Conservation (phyloP, 768 basidiomycete genomes). For the Tricholoma sp. region DNA sequence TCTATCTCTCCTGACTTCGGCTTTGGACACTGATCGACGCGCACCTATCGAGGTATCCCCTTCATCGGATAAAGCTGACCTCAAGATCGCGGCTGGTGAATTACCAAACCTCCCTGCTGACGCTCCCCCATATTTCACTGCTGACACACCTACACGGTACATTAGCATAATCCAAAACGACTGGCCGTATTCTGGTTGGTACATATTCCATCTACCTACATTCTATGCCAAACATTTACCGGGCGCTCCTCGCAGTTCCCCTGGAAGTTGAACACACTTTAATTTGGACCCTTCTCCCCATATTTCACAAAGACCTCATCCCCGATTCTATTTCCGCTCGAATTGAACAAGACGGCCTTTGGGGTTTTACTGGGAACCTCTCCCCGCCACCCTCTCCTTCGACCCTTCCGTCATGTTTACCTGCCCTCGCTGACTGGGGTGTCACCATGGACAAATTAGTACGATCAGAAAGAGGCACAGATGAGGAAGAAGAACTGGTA, state of each 20-base stretch:
- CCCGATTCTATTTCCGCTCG: slow-evolving; percentile 47
- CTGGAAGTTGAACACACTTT: slow-evolving; percentile 67
- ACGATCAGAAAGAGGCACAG: slow-evolving; percentile 43
- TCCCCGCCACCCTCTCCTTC: slow-evolving; percentile 58
- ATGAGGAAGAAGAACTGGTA: slow-evolving; percentile 49
- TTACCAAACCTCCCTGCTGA: slow-evolving; percentile 27
- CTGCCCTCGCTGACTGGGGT: slow-evolving; percentile 66
- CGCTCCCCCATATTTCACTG: slow-evolving; percentile 59
- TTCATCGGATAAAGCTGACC: background rate
- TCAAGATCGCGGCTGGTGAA: slow-evolving; percentile 3
- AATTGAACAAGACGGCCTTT: slow-evolving; percentile 71
- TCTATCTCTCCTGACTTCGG: slow-evolving; percentile 53
- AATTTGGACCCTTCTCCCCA: slow-evolving; percentile 73
- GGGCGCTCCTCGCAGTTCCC: slow-evolving; percentile 43
- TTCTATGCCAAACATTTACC: slow-evolving; percentile 26
- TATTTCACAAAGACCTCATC: slow-evolving; percentile 58
- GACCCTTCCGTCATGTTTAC: slow-evolving; percentile 49
- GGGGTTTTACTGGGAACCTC: slow-evolving; percentile 69
- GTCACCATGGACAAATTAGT: slow-evolving; percentile 59
- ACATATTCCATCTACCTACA: background rate
- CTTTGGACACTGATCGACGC: slow-evolving; percentile 30
- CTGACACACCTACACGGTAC: slow-evolving; percentile 50
- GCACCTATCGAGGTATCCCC: slow-evolving; percentile 1
- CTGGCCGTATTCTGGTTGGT: slow-evolving; percentile 82
- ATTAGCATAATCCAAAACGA: slow-evolving; percentile 77